Evolutionary conservation across 371 early-diverging fungal species (phyloP), one percentile per base, ranked within the genome.

Genomic region (Aphelidium insulamus): DNA sequence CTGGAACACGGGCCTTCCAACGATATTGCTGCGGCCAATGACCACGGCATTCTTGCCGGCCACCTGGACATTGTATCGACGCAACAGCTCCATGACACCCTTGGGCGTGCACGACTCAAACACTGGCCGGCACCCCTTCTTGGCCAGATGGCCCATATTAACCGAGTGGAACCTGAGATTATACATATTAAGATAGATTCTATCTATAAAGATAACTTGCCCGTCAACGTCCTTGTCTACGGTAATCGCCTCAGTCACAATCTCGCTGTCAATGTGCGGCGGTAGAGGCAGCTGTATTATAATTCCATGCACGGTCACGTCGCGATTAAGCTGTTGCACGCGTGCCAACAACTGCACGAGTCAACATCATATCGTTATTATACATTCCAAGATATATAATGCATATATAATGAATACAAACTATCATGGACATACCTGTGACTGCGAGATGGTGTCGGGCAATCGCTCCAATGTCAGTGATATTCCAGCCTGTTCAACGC

Each of bases 231-330:
- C 94, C 53, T 90, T 94, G 44, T 62, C 51, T 5, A 67, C 62
- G 44, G 66, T 59, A 39, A 94, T 77, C 15, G 80, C 66, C 41
- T 87, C 82, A 16, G 78, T 72, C 19, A 88, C 62, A 10, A 54
- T 58, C 33, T 54, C 50, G 41, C 82, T 80, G 43, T 69, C 66
- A 34, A 87, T 55, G 38, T 72, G 72, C 5, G 49, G 46, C n/a
- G 90, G 86, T n/a, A 91, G 54, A n/a, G 94, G 94, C 45, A 88
- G 59, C 52, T 94, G 94, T 25, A 94, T 84, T 4, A 94, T 54
- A 35, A 94, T 72, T 19, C 94, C 91, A 43, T 88, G 88, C 18
- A 86, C 59, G 9, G 41, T 19, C 2, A 65, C 62, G 46, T 85
- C 76, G 29, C 63, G 50, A 46, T 91, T 91, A 25, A 94, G 48